Evolutionary conservation across 495 filamentous ascomycete species (phyloP), one percentile per base, ranked within the genome.

Genomic region (Massariosphaeria phaeospora): DNA sequence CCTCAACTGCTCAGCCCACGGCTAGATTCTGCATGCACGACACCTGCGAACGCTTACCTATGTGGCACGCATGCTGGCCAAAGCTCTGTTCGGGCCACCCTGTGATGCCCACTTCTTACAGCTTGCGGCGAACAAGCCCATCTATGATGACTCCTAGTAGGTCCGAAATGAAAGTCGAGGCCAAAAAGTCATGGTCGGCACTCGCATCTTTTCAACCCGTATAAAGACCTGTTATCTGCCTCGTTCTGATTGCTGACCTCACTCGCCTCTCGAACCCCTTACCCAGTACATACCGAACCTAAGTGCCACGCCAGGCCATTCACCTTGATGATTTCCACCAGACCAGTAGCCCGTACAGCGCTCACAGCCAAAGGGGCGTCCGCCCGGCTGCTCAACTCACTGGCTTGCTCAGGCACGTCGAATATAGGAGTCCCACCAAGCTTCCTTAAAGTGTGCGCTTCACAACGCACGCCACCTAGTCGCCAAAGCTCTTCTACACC

Each of bases 401-500:
- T 65, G 58, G 63, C 61, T 63, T 64, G 57, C 49, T 44, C 39
- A 50, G 17, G 29, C 45, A 31, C 45, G n/a, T 20, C 29, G 2
- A 48, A 13, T 18, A 35, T 54, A 26, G 50, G 53, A 10, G 30
- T 62, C 8, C 50, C 61, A 41, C 63, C 67, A 13, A 40, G 26
- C 30, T 62, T 67, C 42, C 24, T 64, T 55, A 54, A 58, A 29
- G 30, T 51, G 20, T 38, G 59, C 5, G 61, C 63, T 20, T 36
- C 48, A 13, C 62, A 64, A 42, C 31, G 35, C n/a, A 21, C 30
- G 24, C 17, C 48, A 6, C 13, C 54, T 24, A 11, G 29, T 1
- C 55, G 55, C 34, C 40, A 63, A 21, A 49, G 56, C 24, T 69
- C 69, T 52, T 70, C 59, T 48, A 65, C 49, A 11, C 48, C 58